These are phyloP conservation scores for Thinopyrum obtusiflorum DNA, from an alignment of 202 grass and related monocot genomes.

Conservation along the genomic window DNA sequence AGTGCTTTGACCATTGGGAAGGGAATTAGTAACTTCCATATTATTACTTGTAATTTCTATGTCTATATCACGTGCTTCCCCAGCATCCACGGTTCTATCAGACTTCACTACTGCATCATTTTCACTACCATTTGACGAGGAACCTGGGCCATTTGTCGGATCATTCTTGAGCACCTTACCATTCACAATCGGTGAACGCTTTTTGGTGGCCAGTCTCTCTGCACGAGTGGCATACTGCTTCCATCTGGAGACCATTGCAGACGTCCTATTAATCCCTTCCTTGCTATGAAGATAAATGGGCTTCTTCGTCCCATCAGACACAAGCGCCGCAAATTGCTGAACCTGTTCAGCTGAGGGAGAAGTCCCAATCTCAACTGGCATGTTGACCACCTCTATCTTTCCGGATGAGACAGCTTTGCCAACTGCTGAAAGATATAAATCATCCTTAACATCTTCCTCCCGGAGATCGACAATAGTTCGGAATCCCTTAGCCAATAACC, in stretches of 20 bases:
- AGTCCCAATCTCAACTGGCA: constrained; percentile 86
- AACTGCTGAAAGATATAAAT: constrained; percentile 62
- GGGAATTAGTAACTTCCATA: constrained; percentile 38
- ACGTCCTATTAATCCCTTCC: constrained; percentile 81
- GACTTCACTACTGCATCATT: constrained; percentile 34
- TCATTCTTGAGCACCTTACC: constrained; percentile 51
- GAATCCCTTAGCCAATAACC: constrained; percentile 76
- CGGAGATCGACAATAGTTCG: constrained; percentile 89
- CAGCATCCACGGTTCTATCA: constrained; percentile 19
- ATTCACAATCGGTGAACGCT: constrained; percentile 38
- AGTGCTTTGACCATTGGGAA: constrained; percentile 32
- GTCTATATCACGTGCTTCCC: constrained; percentile 41
- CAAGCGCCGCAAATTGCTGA: constrained; percentile 66
- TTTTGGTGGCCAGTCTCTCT: constrained; percentile 46
- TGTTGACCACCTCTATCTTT: constrained; percentile 78
- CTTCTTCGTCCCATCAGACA: constrained; percentile 53
- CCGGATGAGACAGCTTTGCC: constrained; percentile 60
- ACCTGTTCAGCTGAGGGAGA: constrained; percentile 74
- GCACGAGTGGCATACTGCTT: constrained; percentile 72
- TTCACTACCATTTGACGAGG: constrained; percentile 31
- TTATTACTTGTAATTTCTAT: constrained; percentile 42
- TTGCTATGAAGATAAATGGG: constrained; percentile 93
- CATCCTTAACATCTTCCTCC: constrained; percentile 72
- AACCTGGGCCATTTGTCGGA: constrained; percentile 4
- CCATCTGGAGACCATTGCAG: constrained; percentile 98